phyloP scores from a whole-genome alignment of 2,329 filamentous ascomycete genomes.

The Ceratocystis cacaofunesta region DNA sequence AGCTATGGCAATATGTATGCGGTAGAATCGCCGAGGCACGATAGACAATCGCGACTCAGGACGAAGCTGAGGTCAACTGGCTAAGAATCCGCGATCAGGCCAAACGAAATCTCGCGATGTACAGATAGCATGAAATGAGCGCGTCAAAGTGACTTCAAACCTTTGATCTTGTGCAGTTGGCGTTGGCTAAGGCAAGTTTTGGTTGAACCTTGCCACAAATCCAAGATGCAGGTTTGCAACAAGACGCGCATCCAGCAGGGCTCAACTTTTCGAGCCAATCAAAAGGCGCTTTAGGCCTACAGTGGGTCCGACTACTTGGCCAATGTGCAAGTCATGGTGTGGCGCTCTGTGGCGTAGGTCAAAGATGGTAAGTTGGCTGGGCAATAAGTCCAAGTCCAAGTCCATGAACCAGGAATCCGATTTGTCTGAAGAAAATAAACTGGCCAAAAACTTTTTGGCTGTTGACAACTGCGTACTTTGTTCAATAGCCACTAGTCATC shows the following conservation, averaged over 20 bases:
- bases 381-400: too few species aligned
- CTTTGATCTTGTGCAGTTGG: neutral
- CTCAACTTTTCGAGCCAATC: slow-evolving; percentile 2
- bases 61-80: neutral
- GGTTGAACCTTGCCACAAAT: neutral
- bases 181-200: neutral
- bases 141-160: neutral
- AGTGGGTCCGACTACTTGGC: neutral
- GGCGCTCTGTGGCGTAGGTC: neutral
- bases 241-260: slow-evolving; percentile 4
- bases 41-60: neutral
- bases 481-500: too few species aligned
- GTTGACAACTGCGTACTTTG: too few species aligned
- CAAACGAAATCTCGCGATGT: neutral
- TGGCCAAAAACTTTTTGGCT: too few species aligned
- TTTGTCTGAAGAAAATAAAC: too few species aligned
- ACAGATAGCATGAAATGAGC: slow-evolving; percentile 2
- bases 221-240: slow-evolving; percentile 7
- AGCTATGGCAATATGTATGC: neutral
- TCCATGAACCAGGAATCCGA: too few species aligned
- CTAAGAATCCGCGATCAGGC: neutral
- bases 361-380: neutral
- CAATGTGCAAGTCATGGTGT: neutral
- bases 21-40: neutral
- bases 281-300: neutral